These are phyloP conservation scores for Sinapis alba DNA, from an alignment of 441 rosid species.

Conservation along the genomic window DNA sequence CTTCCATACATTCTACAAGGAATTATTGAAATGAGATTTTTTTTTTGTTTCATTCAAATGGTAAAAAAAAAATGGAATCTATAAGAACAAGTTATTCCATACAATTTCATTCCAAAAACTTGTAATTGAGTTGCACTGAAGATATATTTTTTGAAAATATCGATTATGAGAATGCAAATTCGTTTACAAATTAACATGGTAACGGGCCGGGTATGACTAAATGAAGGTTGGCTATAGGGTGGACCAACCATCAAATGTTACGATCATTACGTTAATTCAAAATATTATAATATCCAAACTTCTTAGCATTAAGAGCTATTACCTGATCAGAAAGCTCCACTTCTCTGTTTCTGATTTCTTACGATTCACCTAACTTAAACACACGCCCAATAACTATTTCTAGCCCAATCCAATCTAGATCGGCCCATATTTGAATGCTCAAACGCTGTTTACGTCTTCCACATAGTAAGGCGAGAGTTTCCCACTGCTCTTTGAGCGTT, in stretches of 20 bases:
- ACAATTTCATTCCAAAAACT: too few relatives aligned
- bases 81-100: too few relatives aligned
- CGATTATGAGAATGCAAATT: neutral
- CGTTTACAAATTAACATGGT: neutral
- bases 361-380: slow-evolving; percentile 19
- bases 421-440: slow-evolving; percentile 25
- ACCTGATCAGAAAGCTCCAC: slow-evolving; percentile 35
- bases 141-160: too few relatives aligned
- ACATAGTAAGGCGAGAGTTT: slow-evolving; percentile 66
- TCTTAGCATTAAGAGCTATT: neutral
- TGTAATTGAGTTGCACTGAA: too few relatives aligned
- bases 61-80: too few relatives aligned
- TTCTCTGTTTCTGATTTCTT: slow-evolving; percentile 18
- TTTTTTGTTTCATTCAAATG: too few relatives aligned
- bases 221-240: slow-evolving; percentile 20
- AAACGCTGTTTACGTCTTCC: slow-evolving; percentile 48
- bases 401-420: neutral
- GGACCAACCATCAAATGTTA: slow-evolving; percentile 15
- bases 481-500: slow-evolving; percentile 47
- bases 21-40: too few relatives aligned
- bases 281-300: neutral
- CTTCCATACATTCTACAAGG: too few relatives aligned
- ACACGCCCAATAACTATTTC: neutral
- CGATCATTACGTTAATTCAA: slow-evolving; percentile 5
- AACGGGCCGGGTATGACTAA: neutral